Evolutionary conservation across 805 yeast genomes (phyloP), one percentile per base, ranked within the genome.

Genomic region (Metschnikowia anglica): DNA sequence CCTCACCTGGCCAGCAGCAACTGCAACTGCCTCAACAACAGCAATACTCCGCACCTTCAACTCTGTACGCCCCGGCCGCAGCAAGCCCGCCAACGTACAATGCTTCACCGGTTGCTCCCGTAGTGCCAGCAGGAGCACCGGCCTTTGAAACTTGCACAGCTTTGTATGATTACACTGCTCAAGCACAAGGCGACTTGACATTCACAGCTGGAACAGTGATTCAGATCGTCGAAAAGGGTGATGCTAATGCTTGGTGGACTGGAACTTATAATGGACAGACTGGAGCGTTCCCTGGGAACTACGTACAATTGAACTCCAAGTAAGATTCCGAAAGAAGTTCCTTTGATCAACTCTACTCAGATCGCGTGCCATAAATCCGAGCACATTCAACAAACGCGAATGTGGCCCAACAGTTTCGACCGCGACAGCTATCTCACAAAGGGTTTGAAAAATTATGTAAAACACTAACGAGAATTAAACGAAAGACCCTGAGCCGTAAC

Each of bases 161-260:
- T 0, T 63, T 90, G 39, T 91, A 90, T 61, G 97, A 90, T 58
- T 91, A 88, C 64, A 69, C 83, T 7, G 96, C 98, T 0, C 97
- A 89, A 64, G 93, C 97, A 0, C 86, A 77, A 24, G 98, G 98
- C 17, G 99, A 93, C 60, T 73, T 93, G 58, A 66, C 85, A 15
- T 88, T 93, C 70, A 75, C 81, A 25, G 96, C 96, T 0, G 99
- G 98, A 17, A 85, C 90, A 16, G 76, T 81, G 23, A 90, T 93
- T 52, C 86, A 87, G 54, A 74, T 93, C 46, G 79, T 89, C 3
- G 86, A 88, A 59, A 82, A 88, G 58, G 85, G 96, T 1, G 96
- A 89, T 61, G 76, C 82, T 40, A 88, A 88, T 56, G 99, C 96
- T 5, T 93, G 99, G 99, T 93, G 99, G 99, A 88, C 97, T 0